Percentiles rank a stretch among this genome's conserved stretches.
Conservation (phyloP, 768 basidiomycete genomes). For the Hemileccinum rubropunctum region DNA sequence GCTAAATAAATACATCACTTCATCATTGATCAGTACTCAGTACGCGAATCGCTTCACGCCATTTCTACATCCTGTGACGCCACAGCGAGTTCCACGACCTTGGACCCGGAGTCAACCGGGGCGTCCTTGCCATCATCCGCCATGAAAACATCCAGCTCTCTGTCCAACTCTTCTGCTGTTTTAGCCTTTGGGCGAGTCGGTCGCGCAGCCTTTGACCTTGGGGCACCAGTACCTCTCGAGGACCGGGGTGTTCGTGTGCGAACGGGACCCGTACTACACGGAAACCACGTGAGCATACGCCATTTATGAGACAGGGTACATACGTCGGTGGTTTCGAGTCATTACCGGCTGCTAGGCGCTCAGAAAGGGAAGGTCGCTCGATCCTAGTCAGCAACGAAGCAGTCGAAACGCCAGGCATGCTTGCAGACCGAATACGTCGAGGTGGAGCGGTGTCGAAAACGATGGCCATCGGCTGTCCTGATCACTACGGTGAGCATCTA, state of each 20-base stretch:
- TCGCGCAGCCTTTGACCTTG: slow-evolving; percentile 23
- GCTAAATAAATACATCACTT: slow-evolving; percentile 21
- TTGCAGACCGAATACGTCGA: slow-evolving; percentile 45
- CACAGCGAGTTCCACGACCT: slow-evolving; percentile 8
- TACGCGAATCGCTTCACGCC: slow-evolving; percentile 29
- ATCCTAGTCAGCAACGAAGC: slow-evolving; percentile 71
- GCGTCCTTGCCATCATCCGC: slow-evolving; percentile 43
- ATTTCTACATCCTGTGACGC: slow-evolving; percentile 52
- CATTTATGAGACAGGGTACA: background rate
- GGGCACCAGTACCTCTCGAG: slow-evolving; percentile 8
- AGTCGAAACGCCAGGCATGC: slow-evolving; percentile 41
- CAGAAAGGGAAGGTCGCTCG: slow-evolving; percentile 66
- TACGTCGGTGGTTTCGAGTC: slow-evolving; percentile 15
- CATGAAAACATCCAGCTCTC: slow-evolving; percentile 87
- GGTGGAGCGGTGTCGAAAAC: slow-evolving; percentile 52
- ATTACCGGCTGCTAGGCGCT: slow-evolving; percentile 58
- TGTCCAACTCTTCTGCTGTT: slow-evolving; percentile 82
- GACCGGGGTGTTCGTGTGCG: slow-evolving; percentile 36
- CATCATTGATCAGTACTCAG: background rate
- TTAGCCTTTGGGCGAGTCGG: slow-evolving; percentile 50
- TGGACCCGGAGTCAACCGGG: slow-evolving; percentile 18
- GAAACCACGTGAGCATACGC: background rate
- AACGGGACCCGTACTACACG: slow-evolving; percentile 39
- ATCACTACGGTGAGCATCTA: slow-evolving; percentile 3
- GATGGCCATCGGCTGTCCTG: slow-evolving; percentile 80